Conservation (phyloP, 2,329 filamentous ascomycete species). For the Aspergillus versicolor region DNA sequence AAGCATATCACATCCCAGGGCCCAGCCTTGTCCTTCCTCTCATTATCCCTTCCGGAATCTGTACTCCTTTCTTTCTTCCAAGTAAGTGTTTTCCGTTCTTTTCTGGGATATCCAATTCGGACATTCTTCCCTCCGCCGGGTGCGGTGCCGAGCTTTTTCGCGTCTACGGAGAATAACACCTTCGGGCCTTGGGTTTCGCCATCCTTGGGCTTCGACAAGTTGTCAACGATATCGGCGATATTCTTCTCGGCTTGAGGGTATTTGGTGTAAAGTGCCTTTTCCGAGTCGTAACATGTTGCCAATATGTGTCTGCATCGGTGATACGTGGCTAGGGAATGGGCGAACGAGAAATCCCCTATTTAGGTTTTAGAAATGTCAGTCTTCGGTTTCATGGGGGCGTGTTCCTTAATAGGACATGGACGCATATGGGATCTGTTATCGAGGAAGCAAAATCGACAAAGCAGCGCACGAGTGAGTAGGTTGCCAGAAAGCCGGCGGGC, state of each 20-base stretch:
- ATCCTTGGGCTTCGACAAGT: slow-evolving; percentile 5
- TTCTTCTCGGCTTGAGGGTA: slow-evolving; percentile 69
- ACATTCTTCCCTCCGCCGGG: slow-evolving; percentile 44
- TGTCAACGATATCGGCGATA: slow-evolving; percentile 46
- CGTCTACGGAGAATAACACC: slow-evolving; percentile 45
- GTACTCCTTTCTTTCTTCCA: slow-evolving; percentile 19
- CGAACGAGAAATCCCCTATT: slow-evolving; percentile 51
- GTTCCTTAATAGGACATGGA: not conserved
- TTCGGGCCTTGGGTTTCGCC: slow-evolving; percentile 20
- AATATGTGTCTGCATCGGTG: slow-evolving; percentile 42
- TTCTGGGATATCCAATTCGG: slow-evolving; percentile 38
- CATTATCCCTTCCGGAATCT: not conserved
- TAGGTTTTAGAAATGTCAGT: not conserved
- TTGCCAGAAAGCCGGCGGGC: not conserved
- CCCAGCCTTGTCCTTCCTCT: slow-evolving; percentile 20
- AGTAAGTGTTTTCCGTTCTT: slow-evolving; percentile 30
- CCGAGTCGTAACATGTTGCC: slow-evolving; percentile 48
- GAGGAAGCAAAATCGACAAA: not conserved
- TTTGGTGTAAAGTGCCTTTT: slow-evolving; percentile 60
- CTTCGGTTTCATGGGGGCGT: not conserved
- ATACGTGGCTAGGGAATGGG: slow-evolving; percentile 42
- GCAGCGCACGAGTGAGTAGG: not conserved
- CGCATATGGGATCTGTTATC: not conserved
- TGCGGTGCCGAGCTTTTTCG: slow-evolving; percentile 40
- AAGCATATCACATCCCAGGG: slow-evolving; percentile 80